Base-by-base conservation (phyloP, 306 rosid genomes). In the Lathyrus sativus region DNA sequence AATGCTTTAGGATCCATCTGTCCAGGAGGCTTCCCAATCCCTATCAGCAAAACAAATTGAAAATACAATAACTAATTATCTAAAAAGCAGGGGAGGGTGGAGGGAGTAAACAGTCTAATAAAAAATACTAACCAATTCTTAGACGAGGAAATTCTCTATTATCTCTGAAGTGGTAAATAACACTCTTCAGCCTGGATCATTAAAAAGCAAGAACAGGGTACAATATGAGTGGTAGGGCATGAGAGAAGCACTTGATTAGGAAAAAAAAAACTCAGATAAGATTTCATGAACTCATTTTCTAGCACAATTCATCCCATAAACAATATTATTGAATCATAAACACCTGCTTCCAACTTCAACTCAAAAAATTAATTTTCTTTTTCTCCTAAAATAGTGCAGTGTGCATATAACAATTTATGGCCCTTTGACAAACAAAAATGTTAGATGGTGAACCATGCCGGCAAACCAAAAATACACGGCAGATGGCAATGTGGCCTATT, bases 1-100 rank as follows among this genome's bases (percentile, higher is more conserved):
- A 86, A 93, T 38, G 97, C 99, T 76, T 93, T 90, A 42, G 99
- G 96, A 81, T 93, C 99, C 99, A 93, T 93, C 84, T 90, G 97
- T 63, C 97, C 97, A 33, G 99, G 95, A 65, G 96, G 96, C 76
- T 82, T 85, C 45, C 95, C 99, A 42, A 90, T 93, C 67, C 97
- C 99, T 90, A 53, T 24, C 19, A 67, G 14, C 24, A 55, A 76
- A 55, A 61, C 26, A 74, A 49, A 71, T 48, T 55, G 43, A 71
- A 66, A 49, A 56, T 56, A 63, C 15, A 13, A 72, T 48, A 41
- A 8, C 10, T 28, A 13, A 37, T 37, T 15, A 35, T 39, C 7
- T 31, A 46, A 71, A 50, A 64, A 53, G 38, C 14, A 62, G 12
- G 50, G n/a, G 53, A 49, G 61, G 28, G 57, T 7, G 51, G 14